Base-by-base conservation (phyloP, 768 basidiomycete species). In the Ephemerocybe angulata region DNA sequence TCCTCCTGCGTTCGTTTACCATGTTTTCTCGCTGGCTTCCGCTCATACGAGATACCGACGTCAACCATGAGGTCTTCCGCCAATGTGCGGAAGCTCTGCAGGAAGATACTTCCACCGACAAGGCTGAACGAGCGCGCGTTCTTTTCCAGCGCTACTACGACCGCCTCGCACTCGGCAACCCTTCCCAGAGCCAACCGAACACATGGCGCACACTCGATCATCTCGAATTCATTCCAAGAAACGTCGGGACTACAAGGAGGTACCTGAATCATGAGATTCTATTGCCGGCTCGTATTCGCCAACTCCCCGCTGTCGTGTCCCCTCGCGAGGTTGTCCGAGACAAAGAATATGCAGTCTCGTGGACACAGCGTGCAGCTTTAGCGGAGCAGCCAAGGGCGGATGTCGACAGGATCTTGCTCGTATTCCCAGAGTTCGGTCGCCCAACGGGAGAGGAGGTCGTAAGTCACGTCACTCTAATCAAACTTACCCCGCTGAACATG, bases 331-430 rank as follows among this genome's bases (percentile, higher is more conserved):
- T 79, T 1, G 67, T 80, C 10, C 70, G 68, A 30, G 44, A 63
- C 17, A 66, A 74, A 31, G 72, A 67, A 47, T 72, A 75, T 58
- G 53, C 72, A 0, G 66, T 82, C 11, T 74, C 74, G 6, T 82
- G 81, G 81, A 78, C 77, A 3, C 80, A 82, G 51, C 63, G 78
- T n/a, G 78, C 22, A 68, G 2, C 52, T 65, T 15, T 72, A 74
- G 29, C 35, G 53, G 2, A 46, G 52, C 59, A 64, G 21, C 76
- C 76, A 4, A 49, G 63, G 19, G 63, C n/a, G 7, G 38, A 19
- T 8, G 15, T 19, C n/a, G 15, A 62, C 33, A 60, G 67, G 31
- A 48, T 79, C 7, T 52, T 70, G 11, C 53, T 70, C 3, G 73
- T 69, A 2, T 66, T 78, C 62, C 63, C 68, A 7, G 55, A 44